Base-by-base conservation (phyloP, 768 basidiomycete genomes). In the Scleroderma citrinum region DNA sequence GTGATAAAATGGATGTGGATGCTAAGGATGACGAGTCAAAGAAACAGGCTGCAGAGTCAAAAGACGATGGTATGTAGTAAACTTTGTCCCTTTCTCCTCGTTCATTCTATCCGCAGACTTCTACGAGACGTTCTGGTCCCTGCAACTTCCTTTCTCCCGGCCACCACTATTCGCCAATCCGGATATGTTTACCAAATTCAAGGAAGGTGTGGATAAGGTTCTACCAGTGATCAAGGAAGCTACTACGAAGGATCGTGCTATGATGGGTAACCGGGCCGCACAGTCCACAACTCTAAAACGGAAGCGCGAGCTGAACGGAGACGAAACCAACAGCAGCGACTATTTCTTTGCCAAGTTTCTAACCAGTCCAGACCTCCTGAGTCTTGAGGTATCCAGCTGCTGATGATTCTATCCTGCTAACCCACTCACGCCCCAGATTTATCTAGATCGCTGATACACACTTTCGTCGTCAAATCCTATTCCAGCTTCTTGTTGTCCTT, bases 301-400 rank as follows among this genome's bases (percentile, higher is more conserved):
- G 49, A 87, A 84, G 68, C 80, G 84, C 20, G 87, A 85, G 17
- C 63, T 65, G 8, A 80, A 80, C n/a, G 76, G 78, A 44, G 83
- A 81, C 59, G 70, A 67, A 14, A 73, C 73, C 47, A 68, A 71
- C 17, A 64, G 51, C 4, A 79, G 72, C 43, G 85, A 92, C 52
- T 93, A 92, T 62, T 95, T 94, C 69, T 94, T 93, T 59, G 89
- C 92, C 32, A 96, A 94, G 66, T 94, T 92, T 68, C 70, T 96
- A 47, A 95, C 92, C 1, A 91, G 82, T 53, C 84, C 88, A 0
- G 90, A 92, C 48, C 71, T 96, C 19, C 72, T 93, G 14, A 91
- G 88, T 45, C 82, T 93, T 41, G 92, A 96, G 77, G 92, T 92
- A 44, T 44, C 74, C 58, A 24, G 34, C 49, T 55, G 48, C 44